Base-by-base conservation (phyloP, 768 basidiomycete genomes). In the Sarcodon sp. region DNA sequence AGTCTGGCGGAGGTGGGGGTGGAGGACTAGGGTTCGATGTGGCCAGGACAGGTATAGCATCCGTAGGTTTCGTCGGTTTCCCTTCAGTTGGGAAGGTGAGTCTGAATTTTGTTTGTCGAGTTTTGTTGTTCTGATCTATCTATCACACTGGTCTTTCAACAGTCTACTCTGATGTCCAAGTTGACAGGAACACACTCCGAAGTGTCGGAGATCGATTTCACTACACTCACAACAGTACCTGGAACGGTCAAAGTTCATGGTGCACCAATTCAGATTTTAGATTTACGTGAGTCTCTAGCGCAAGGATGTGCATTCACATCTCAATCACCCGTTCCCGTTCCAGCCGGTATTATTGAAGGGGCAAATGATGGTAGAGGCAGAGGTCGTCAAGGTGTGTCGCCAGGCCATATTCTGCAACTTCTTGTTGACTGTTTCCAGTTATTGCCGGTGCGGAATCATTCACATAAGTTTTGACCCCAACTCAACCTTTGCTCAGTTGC, bases 341-440 rank as follows among this genome's bases (percentile, higher is more conserved):
- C 53, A 89, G 84, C 91, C 53, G 94, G 96, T 71, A 98, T 98
- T 53, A 96, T 98, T 53, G 94, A 97, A 63, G 94, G 94, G 56
- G 94, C 94, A 27, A 90, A 91, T 59, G 93, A 96, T 56, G 93
- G 93, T 47, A 80, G 87, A 62, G 94, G 94, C 64, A 71, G 94
- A 72, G 94, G 94, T 74, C 83, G 89, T 54, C 94, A 98, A 76
- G 83, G 83, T 73, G 59, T 49, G 80, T 73, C 16, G 21, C 33
- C 31, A 10, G 37, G 52, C 21, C 18, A 35, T 46, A 35, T 31
- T 37, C 32, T 46, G 39, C 37, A 15, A 39, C 34, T 16, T 37
- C 47, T 59, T 46, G 51, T 51, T 13, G 7, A 41, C 39, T 4
- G 16, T 41, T 13, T 16, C 39, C 39, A 16, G 27, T 7, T 8